These are phyloP conservation scores for Blastobotrys proliferans DNA, from an alignment of 1,139 yeast species.

Conservation along the genomic window DNA sequence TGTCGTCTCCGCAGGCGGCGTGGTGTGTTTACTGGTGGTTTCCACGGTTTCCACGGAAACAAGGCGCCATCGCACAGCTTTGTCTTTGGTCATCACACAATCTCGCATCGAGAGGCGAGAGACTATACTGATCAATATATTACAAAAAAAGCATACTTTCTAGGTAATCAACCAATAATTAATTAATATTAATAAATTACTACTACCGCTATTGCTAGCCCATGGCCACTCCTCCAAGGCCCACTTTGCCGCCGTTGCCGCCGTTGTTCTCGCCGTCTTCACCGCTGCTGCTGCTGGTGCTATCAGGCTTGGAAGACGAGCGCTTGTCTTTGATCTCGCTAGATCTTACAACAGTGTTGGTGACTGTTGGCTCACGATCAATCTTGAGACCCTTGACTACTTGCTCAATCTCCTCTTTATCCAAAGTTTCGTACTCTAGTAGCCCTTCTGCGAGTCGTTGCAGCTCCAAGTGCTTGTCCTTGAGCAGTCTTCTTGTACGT, in stretches of 20 bases:
- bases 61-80: too few relatives aligned
- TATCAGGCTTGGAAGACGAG: too few relatives aligned
- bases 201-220: neutral
- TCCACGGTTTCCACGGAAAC: too few relatives aligned
- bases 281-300: conserved; percentile 24
- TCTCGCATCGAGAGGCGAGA: neutral
- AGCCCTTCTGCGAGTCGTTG: conserved; percentile 88
- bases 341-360: conserved; percentile 72
- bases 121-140: neutral
- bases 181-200: neutral
- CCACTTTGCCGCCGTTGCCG: conserved; percentile 8
- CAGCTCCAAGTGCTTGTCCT: conserved; percentile 63
- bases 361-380: conserved; percentile 58
- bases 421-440: conserved; percentile 91
- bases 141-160: neutral
- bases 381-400: conserved; percentile 75
- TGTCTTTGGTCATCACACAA: too few relatives aligned
- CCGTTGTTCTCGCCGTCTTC: conserved; percentile 17
- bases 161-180: neutral
- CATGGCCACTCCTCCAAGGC: conserved; percentile 9
- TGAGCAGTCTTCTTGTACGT: conserved; percentile 68
- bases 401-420: conserved; percentile 84
- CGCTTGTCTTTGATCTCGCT: conserved; percentile 37
- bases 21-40: too few relatives aligned
- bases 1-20: too few relatives aligned